Evolutionary conservation across 805 yeast genomes (phyloP).

Genomic region (Wickerhamiella lipophila): DNA sequence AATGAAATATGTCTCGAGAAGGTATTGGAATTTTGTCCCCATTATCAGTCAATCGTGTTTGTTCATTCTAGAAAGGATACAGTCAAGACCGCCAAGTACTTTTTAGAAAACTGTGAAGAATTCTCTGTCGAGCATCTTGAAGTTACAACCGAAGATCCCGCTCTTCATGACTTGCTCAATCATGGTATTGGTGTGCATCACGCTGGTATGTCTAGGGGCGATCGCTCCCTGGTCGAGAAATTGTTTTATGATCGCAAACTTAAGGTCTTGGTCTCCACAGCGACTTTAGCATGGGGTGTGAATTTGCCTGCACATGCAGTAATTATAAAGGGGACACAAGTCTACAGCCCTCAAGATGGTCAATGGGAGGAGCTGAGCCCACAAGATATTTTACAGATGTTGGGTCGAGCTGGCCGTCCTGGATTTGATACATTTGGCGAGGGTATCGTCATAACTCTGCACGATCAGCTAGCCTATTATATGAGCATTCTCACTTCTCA

Average conservation of each 20-base stretch:
- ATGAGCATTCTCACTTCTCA: conserved; percentile 84
- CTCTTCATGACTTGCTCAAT: conserved; percentile 47
- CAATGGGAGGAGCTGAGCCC: conserved; percentile 86
- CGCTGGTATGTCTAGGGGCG: conserved; percentile 68
- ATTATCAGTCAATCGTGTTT: conserved; percentile 74
- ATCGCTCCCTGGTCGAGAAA: conserved; percentile 70
- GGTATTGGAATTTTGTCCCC: conserved; percentile 42
- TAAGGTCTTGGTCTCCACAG: conserved; percentile 78
- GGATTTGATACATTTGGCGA: conserved; percentile 85
- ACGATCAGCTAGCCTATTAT: conserved; percentile 74
- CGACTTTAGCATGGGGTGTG: conserved; percentile 96
- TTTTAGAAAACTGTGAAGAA: conserved; percentile 25
- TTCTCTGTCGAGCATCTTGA: conserved; percentile 37
- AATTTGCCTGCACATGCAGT: conserved; percentile 92
- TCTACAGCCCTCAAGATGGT: conserved; percentile 83
- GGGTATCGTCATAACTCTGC: conserved; percentile 83
- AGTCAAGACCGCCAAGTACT: conserved; percentile 62
- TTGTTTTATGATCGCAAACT: conserved; percentile 77
- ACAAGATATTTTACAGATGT: conserved; percentile 89
- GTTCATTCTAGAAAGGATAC: conserved; percentile 95
- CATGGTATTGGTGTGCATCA: conserved; percentile 82
- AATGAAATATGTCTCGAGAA: conserved; percentile 84
- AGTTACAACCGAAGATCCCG: conserved; percentile 41
- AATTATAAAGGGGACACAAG: conserved; percentile 83
- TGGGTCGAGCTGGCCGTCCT: conserved; percentile 98